Conservation (phyloP, 352 stramenopile genomes). For the Phytopythium aichiense region DNA sequence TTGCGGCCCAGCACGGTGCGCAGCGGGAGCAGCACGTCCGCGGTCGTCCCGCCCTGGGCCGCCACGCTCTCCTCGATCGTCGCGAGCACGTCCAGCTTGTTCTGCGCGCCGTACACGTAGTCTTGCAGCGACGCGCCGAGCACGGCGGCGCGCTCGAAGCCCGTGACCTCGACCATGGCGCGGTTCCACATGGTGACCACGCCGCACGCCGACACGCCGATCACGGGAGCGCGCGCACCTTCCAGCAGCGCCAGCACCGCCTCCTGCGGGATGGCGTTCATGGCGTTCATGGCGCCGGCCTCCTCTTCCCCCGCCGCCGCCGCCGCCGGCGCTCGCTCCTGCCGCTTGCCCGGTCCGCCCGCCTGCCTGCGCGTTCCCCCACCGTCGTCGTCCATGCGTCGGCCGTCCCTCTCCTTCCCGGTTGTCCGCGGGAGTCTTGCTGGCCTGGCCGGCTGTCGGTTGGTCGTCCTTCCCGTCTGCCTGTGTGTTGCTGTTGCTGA, state of each 20-base stretch:
- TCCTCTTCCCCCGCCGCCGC: not conserved
- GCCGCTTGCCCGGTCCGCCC: too few relatives aligned
- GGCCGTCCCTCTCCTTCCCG: not conserved
- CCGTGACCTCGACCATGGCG: constrained; percentile 49
- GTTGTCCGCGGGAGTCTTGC: too few relatives aligned
- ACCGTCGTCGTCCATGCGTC: too few relatives aligned
- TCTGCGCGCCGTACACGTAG: constrained; percentile 44
- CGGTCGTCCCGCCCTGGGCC: constrained; percentile 26
- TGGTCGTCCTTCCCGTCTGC: not conserved
- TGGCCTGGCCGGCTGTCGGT: too few relatives aligned
- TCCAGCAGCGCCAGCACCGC: constrained; percentile 38
- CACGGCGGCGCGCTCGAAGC: constrained; percentile 35
- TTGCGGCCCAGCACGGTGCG: constrained; percentile 39
- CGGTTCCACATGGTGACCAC: constrained; percentile 66
- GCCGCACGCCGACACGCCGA: constrained; percentile 49
- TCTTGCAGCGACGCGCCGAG: constrained; percentile 39
- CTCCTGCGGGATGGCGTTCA: constrained; percentile 5
- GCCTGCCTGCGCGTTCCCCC: too few relatives aligned
- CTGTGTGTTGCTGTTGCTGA: not conserved
- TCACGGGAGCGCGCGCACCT: constrained; percentile 62
- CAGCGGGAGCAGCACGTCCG: constrained; percentile 46
- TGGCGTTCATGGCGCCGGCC: not conserved
- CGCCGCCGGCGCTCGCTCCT: not conserved
- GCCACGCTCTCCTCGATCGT: constrained; percentile 23
- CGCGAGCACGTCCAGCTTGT: constrained; percentile 27